Evolutionary conservation across 768 basidiomycete species (phyloP), one percentile per base, ranked within the genome.

Genomic region (Amanita subjunquillea): DNA sequence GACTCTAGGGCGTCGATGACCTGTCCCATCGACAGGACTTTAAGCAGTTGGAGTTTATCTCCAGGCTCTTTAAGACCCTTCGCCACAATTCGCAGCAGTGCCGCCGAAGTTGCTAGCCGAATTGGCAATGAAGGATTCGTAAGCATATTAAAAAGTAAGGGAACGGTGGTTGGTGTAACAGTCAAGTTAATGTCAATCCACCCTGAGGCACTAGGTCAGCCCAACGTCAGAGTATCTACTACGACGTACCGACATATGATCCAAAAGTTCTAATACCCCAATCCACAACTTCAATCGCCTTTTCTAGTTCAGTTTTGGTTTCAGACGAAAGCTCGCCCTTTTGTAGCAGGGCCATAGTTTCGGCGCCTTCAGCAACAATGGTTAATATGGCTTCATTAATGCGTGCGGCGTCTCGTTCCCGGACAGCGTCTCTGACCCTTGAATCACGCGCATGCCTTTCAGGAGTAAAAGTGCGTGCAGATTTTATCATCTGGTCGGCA

Each of bases 101-200:
- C 79, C n/a, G 75, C 77, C 17, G 85, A 85, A 2, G 94, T 83
- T 1, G 92, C 86, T 29, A 93, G 70, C 29, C 92, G 87, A 59
- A 98, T 83, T 2, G 86, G 77, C 27, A 91, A 66, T 9, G 85
- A 83, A 0, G 79, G 69, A 61, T 93, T 87, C 13, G 85, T 84
- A 37, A 98, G 78, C 38, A 96, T 75, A 36, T 75, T 79, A 64
- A 94, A 92, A 41, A 96, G 76, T 34, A 98, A 71, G 4, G 87
- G 83, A 32, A 98, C 80, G 2, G 94, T 91, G 12, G 78, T 80
- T 10, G 88, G 90, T 1, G 94, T 97, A 54, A 99, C 87, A 10
- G 96, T 93, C 56, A 98, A 72, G 62, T 91, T 92, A 58, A 99
- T 94, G 62, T 99, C 96, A 58, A 98, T 87, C 96, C 96, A 99